Evolutionary conservation across 2,329 filamentous ascomycete genomes (phyloP).

Genomic region (Penicillium sp.): DNA sequence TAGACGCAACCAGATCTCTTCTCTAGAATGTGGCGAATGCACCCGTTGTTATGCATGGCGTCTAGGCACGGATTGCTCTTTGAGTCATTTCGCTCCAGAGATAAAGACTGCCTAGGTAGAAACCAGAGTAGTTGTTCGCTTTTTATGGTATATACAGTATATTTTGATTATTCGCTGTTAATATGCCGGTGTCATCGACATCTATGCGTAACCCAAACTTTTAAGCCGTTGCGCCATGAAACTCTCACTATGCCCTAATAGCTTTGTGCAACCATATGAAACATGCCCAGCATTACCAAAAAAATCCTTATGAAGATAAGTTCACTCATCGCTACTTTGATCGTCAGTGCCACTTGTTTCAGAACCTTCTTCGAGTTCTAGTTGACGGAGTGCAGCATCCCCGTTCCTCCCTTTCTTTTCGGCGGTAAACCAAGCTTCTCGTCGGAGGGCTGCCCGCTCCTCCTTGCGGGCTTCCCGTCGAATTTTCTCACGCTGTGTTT

Average conservation of each 20-base stretch:
- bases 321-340: slow-evolving; percentile 38
- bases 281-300: slow-evolving; percentile 5
- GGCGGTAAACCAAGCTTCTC: slow-evolving; percentile 51
- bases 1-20: not conserved
- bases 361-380: slow-evolving; percentile 42
- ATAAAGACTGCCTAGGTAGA: not conserved
- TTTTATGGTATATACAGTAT: not conserved
- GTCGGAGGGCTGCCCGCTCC: slow-evolving; percentile 43
- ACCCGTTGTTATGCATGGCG: not conserved
- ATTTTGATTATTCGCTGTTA: not conserved
- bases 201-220: slow-evolving; percentile 10
- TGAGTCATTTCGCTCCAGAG: not conserved
- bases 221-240: slow-evolving; percentile 13
- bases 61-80: not conserved
- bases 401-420: slow-evolving; percentile 51
- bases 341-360: slow-evolving; percentile 44
- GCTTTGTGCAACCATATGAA: not conserved
- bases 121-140: not conserved
- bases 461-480: slow-evolving; percentile 44
- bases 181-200: slow-evolving; percentile 2
- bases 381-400: slow-evolving; percentile 43
- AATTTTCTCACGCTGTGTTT: slow-evolving; percentile 37
- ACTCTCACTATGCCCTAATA: slow-evolving; percentile 3
- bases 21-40: not conserved
- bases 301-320: not conserved